A percentile compares a stretch with the other conserved stretches of the same genome.
Conservation (phyloP, 805 yeast species). For the Lipomyces yamanashiensis region DNA sequence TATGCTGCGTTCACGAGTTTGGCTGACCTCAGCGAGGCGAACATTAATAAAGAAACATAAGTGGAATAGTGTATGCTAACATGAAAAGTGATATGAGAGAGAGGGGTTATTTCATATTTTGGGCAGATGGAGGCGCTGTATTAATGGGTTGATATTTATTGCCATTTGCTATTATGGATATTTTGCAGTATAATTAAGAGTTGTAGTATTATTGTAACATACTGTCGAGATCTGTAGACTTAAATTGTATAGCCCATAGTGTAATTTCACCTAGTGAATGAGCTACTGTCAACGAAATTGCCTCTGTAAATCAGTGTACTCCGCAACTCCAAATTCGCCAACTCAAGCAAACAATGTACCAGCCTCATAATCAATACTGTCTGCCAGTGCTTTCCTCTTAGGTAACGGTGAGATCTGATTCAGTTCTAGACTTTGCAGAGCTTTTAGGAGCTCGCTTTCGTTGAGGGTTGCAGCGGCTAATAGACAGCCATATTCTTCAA, state of each 20-base stretch:
- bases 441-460: not conserved
- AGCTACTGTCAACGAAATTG: too few species aligned
- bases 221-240: not conserved
- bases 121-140: too few species aligned
- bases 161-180: too few species aligned
- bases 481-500: slow-evolving; percentile 42
- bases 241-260: too few species aligned
- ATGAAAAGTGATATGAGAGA: too few species aligned
- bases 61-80: not conserved
- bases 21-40: slow-evolving; percentile 29
- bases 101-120: too few species aligned
- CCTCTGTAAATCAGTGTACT: too few species aligned
- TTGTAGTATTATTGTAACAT: not conserved
- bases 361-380: slow-evolving; percentile 17
- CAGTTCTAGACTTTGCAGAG: not conserved
- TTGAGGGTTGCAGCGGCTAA: slow-evolving; percentile 3
- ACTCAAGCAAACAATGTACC: slow-evolving; percentile 9
- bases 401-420: not conserved
- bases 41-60: slow-evolving; percentile 1
- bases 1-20: slow-evolving; percentile 45
- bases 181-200: too few species aligned
- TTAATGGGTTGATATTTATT: too few species aligned
- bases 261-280: too few species aligned
- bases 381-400: not conserved
- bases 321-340: not conserved